Evolutionary conservation across 306 rosid species (phyloP), one percentile per base, ranked within the genome.

Genomic region (Medicago truncatula): DNA sequence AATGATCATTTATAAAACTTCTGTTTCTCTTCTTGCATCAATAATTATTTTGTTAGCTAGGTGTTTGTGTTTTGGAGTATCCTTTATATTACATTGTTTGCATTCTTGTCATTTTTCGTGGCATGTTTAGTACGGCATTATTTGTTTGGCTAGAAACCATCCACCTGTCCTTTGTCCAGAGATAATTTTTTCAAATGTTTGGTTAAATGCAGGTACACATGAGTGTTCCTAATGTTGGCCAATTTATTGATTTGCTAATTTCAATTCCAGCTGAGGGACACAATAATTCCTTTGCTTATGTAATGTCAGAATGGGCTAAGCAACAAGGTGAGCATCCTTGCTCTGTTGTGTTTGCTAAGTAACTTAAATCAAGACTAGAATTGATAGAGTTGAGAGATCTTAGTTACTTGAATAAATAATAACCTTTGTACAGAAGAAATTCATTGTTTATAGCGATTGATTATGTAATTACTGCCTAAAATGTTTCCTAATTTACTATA

Each of bases 301-400:
- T 94, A 23, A 91, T 94, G 96, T 85, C 90, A 74, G 97, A 94
- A 83, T 94, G 98, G 98, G 86, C 95, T 58, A 92, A 86, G 81
- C 96, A 83, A 79, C 97, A 94, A 88, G 95, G 98, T 92, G 76
- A 80, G 75, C 74, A 75, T 74, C 63, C 82, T 78, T 76, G 58
- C 23, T 44, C 53, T 71, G 44, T 74, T 74, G 47, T 56, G 41
- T 52, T 82, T 59, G 62, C 41, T 58, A 65, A 46, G 46, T 31
- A 69, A 15, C 18, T 40, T 43, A 25, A 31, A 60, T 14, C 41
- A 15, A 61, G 9, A 31, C 17, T n/a, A 46, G 4, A 62, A 62
- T n/a, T 34, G 68, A 62, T 36, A 62, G 49, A 63, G 15, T n/a
- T 38, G 28, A 10, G 31, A 38, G 44, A 15, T 61, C 44, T 34